A percentile compares a stretch with the other conserved stretches of the same genome.
Evolutionary conservation across 2,329 filamentous ascomycete genomes (phyloP).

Genomic region (Graphilbum ipis-grandicollis): DNA sequence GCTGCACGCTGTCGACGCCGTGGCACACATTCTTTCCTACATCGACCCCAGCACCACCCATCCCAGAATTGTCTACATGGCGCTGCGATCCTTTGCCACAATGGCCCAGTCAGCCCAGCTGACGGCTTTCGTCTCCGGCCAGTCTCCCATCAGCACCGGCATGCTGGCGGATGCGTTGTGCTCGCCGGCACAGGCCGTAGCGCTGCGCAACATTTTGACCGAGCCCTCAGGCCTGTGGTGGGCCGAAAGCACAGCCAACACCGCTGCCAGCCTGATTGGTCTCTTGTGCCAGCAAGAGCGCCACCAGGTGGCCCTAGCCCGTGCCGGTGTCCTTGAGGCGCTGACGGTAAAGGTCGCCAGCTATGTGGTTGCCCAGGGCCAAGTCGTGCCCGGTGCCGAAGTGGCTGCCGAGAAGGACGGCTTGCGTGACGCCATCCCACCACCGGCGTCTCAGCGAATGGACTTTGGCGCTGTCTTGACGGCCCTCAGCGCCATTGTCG

Average conservation of each 20-base stretch:
- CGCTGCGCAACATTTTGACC: constrained; percentile 47
- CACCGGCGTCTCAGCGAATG: constrained; percentile 38
- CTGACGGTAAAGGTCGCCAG: constrained; percentile 57
- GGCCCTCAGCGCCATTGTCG: constrained; percentile 59
- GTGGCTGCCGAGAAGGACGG: constrained; percentile 34
- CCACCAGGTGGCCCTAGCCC: constrained; percentile 55
- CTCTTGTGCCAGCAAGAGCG: constrained; percentile 48
- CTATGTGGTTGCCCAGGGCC: constrained; percentile 49
- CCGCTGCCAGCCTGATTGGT: constrained; percentile 31
- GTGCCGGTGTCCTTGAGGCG: constrained; percentile 58
- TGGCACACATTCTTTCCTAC: constrained; percentile 54
- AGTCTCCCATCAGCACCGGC: constrained; percentile 24
- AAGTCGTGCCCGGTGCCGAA: constrained; percentile 50
- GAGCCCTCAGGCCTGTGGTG: neutral
- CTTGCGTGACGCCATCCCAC: constrained; percentile 39
- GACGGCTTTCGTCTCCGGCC: constrained; percentile 27
- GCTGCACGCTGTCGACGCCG: constrained; percentile 47
- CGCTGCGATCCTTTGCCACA: constrained; percentile 57
- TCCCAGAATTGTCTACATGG: constrained; percentile 50
- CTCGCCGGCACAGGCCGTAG: constrained; percentile 43
- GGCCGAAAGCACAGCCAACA: constrained; percentile 34
- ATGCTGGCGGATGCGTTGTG: constrained; percentile 18
- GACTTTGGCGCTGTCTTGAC: constrained; percentile 56
- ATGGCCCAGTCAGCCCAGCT: constrained; percentile 39
- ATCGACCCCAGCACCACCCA: constrained; percentile 49